Percentiles rank a stretch among this genome's conserved stretches.
These are phyloP conservation scores for Camelina sativa DNA, from an alignment of 345 rosid genomes.

Conservation along the genomic window DNA sequence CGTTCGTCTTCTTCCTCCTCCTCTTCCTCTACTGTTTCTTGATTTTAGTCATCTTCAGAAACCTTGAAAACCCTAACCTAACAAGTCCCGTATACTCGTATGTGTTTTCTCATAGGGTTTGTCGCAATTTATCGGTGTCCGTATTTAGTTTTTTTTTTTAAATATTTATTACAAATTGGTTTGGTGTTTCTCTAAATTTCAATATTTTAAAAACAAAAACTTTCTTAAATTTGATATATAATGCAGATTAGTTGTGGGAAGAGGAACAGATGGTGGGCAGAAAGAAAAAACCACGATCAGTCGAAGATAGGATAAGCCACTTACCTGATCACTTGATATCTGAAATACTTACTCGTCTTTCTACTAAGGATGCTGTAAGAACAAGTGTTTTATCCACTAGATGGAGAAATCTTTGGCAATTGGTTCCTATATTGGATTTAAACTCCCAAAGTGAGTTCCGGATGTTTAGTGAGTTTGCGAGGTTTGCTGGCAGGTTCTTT, in stretches of 20 bases:
- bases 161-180: no score
- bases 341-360: conserved; percentile 18
- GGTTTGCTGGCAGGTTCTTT: neutral
- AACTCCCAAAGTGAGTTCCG: neutral
- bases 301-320: conserved; percentile 8
- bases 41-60: neutral
- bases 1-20: neutral
- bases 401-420: conserved; percentile 3
- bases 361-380: conserved; percentile 1
- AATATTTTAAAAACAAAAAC: no score
- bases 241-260: conserved; percentile 52
- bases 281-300: neutral
- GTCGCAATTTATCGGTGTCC: neutral
- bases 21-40: neutral
- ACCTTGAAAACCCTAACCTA: neutral
- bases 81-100: neutral
- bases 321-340: conserved; percentile 20
- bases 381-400: conserved; percentile 23
- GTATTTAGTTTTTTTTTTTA: neutral
- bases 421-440: neutral
- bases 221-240: neutral
- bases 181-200: no score
- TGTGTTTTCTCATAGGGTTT: neutral
- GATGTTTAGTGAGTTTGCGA: neutral
- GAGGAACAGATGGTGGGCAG: neutral